Conservation (phyloP, 345 rosid genomes). For the Angophora floribunda region DNA sequence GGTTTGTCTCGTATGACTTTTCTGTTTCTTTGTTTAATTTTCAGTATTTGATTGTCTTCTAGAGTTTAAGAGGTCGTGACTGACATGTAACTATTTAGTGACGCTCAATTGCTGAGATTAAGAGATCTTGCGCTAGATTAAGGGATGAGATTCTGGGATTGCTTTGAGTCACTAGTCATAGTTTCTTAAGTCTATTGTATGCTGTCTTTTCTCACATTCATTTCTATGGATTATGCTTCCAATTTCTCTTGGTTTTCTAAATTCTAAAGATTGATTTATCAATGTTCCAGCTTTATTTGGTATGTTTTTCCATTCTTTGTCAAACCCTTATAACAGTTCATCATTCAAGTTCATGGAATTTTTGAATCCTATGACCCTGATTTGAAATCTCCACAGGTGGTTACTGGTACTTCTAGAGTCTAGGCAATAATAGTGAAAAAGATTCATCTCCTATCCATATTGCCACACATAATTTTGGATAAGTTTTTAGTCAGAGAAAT, state of each 20-base stretch:
- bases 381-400: not conserved
- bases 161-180: not conserved
- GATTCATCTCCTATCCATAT: not conserved
- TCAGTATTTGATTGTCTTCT: not conserved
- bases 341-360: not conserved
- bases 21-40: not conserved
- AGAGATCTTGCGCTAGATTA: not conserved
- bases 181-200: not conserved
- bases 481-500: not conserved
- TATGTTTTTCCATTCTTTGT: not conserved
- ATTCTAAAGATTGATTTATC: not conserved
- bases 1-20: not conserved
- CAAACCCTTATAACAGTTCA: not conserved
- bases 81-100: not conserved
- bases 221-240: not conserved
- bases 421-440: not conserved
- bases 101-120: not conserved
- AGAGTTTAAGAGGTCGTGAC: not conserved
- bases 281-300: not conserved
- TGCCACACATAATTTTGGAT: not conserved
- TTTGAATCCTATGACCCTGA: not conserved
- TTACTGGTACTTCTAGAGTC: not conserved
- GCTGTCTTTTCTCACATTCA: not conserved
- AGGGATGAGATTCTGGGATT: not conserved
- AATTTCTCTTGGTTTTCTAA: not conserved